These are phyloP conservation scores for Apiospora marii DNA, from an alignment of 2,329 filamentous ascomycete species.

Conservation along the genomic window DNA sequence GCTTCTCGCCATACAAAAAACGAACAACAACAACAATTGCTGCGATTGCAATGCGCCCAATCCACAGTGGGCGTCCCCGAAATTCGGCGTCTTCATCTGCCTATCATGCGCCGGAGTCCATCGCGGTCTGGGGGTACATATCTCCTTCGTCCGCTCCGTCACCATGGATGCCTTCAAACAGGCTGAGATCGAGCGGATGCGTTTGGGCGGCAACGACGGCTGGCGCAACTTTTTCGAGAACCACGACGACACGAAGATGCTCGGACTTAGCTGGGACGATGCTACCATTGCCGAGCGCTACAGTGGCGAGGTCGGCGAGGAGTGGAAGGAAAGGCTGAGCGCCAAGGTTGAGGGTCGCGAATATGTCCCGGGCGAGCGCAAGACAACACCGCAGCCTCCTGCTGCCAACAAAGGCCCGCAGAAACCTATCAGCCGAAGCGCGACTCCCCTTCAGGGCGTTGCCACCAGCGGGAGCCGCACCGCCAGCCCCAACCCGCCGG, in stretches of 20 bases:
- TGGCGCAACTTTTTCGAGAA: conserved; percentile 89
- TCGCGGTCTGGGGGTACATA: conserved; percentile 93
- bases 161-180: conserved; percentile 99
- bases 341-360: conserved; percentile 89
- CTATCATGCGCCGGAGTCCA: conserved; percentile 95
- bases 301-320: conserved; percentile 87
- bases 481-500: conserved; percentile 48
- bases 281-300: conserved; percentile 92
- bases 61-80: conserved; percentile 97
- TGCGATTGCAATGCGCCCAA: conserved; percentile 96
- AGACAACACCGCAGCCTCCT: conserved; percentile 47
- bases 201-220: conserved; percentile 85
- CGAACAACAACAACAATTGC: conserved; percentile 86
- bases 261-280: conserved; percentile 79
- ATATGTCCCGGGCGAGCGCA: conserved; percentile 79
- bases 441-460: conserved; percentile 47
- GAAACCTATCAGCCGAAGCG: conserved; percentile 45
- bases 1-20: conserved; percentile 91
- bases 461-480: conserved; percentile 48
- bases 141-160: conserved; percentile 96
- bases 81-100: conserved; percentile 99
- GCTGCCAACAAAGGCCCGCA: conserved; percentile 45
- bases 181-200: conserved; percentile 92
- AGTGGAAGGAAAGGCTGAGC: conserved; percentile 90
- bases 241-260: conserved; percentile 71